Base-by-base conservation (phyloP, 116 monocot species). In the Cymodocea nodosa region DNA sequence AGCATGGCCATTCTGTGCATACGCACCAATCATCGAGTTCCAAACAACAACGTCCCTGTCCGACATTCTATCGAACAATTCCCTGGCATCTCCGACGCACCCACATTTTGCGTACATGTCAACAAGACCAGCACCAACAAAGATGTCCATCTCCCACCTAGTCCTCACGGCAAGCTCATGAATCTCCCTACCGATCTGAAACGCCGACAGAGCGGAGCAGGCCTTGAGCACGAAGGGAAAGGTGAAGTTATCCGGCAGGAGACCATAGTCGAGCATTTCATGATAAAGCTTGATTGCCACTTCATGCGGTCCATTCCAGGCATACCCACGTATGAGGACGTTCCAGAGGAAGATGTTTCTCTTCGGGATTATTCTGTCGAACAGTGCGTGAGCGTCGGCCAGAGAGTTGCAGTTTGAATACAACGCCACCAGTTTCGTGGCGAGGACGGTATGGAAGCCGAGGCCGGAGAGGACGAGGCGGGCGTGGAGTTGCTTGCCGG, bases 1-100 rank as follows among this genome's bases (percentile, higher is more conserved):
- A 8, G 84, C 81, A 22, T 17, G 69, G 15, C 84, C 87, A 40
- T 80, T 89, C 52, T 78, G 84, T 2, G 82, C 71, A 67, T 83
- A 87, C 0, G 82, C 89, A 0, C 72, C 82, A 24, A 87, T 77
- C 86, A 94, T 84, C 20, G 87, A 75, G 49, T 94, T 94, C 94
- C 87, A 87, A 0, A 89, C 59, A 52, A 89, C 94, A 4, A 75
- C 77, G 35, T 94, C 94, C 61, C 75, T 69, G 0, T 75, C 51
- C 12, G 52, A 24, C 50, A 86, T 59, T 30, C 55, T 37, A 15
- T 94, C 81, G 20, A 94, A 94, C 66, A 87, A 73, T 4, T 62
- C 24, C 15, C 60, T 58, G 7, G 89, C 87, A 19, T 72, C 71
- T 0, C 49, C 73, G 2, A 83, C 71, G 23, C 73, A 75, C 12